phyloP scores from a whole-genome alignment of 495 filamentous ascomycete species.

The Neurospora discreta region DNA sequence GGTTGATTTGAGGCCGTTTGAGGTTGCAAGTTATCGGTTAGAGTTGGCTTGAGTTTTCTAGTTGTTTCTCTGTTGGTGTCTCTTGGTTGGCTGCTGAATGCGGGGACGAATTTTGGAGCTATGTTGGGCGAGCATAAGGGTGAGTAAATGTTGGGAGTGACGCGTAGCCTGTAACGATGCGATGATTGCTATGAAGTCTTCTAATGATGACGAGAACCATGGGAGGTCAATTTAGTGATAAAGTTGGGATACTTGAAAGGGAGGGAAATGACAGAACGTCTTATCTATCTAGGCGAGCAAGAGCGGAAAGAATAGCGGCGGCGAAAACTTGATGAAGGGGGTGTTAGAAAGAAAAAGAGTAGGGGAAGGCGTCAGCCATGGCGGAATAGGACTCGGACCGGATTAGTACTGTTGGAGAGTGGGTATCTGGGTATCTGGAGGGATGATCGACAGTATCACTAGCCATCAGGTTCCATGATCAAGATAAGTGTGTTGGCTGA shows the following conservation, averaged over 20 bases:
- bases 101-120: not conserved
- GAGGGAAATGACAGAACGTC: not conserved
- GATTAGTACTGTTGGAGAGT: not conserved
- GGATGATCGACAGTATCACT: not conserved
- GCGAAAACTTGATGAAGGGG: not conserved
- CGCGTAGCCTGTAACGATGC: not conserved
- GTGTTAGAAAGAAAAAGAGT: not conserved
- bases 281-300: not conserved
- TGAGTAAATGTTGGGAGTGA: not conserved
- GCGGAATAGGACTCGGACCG: not conserved
- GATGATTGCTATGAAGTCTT: not conserved
- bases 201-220: not conserved
- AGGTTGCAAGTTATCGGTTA: slow-evolving; percentile 77
- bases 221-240: not conserved
- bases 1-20: slow-evolving; percentile 72
- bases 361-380: not conserved
- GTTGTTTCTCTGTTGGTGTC: not conserved
- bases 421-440: not conserved
- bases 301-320: not conserved
- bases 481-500: not conserved
- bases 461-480: not conserved
- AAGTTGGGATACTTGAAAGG: not conserved
- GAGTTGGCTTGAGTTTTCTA: slow-evolving; percentile 35
- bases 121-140: not conserved
- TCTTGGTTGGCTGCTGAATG: not conserved